Percentiles rank a stretch among this genome's conserved stretches.
phyloP scores from a whole-genome alignment of 352 stramenopile genomes.

The Globisporangium sylvaticum region DNA sequence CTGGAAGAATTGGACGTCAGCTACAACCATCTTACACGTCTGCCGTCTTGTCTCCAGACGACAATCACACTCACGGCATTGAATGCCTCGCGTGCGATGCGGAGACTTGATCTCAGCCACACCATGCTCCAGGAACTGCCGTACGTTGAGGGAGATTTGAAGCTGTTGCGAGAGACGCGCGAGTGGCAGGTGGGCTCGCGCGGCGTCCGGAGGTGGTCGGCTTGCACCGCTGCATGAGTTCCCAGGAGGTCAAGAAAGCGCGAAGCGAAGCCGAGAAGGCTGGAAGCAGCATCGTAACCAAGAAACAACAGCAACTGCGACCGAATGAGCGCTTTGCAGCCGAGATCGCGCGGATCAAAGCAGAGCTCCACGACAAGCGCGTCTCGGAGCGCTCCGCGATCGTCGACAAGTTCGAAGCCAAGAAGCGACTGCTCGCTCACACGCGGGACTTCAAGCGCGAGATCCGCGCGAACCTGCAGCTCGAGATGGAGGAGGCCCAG shows the following conservation, averaged over 20 bases:
- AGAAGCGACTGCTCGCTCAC: slow-evolving; percentile 21
- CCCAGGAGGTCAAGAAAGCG: slow-evolving; percentile 17
- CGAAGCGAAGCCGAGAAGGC: slow-evolving; percentile 3
- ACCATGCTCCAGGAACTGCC: slow-evolving; percentile 51
- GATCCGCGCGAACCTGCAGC: slow-evolving; percentile 48
- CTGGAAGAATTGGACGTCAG: slow-evolving; percentile 57
- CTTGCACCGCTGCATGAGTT: slow-evolving; percentile 11
- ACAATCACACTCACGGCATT: slow-evolving; percentile 41
- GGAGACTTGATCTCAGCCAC: slow-evolving; percentile 45
- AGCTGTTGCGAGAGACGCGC: slow-evolving; percentile 61
- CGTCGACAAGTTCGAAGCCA: slow-evolving; percentile 20
- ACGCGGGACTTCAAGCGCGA: slow-evolving; percentile 58
- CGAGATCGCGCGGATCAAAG: slow-evolving; percentile 15
- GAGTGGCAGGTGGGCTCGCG: slow-evolving; percentile 67
- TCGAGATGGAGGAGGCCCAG: slow-evolving; percentile 58
- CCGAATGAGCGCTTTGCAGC: slow-evolving; percentile 36
- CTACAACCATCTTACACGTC: slow-evolving; percentile 47
- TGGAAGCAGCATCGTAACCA: neutral
- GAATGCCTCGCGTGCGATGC: slow-evolving; percentile 37
- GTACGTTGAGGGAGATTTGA: slow-evolving; percentile 64
- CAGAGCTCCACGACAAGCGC: slow-evolving; percentile 13
- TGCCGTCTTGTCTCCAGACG: slow-evolving; percentile 68
- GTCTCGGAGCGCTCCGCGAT: slow-evolving; percentile 7
- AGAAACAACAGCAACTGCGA: slow-evolving; percentile 12
- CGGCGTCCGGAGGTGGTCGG: slow-evolving; percentile 43